Evolutionary conservation across 1,284 basidiomycete genomes (phyloP), one percentile per base, ranked within the genome.

Genomic region (Meira nashicola): DNA sequence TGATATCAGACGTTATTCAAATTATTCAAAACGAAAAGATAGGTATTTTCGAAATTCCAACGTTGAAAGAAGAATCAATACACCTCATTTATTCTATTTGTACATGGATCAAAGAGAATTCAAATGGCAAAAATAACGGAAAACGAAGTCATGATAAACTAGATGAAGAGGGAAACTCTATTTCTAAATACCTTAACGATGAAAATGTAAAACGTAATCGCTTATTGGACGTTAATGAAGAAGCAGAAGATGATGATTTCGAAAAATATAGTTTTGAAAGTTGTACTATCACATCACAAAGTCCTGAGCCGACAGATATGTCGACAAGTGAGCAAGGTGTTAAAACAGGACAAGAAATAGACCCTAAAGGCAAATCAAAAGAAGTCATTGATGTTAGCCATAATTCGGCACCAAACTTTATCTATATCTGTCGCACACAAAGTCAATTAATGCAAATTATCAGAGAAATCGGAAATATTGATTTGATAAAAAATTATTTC

Each of bases 341-440:
- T 19, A 40, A 41, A 12, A 51, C 28, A 48, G 54, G 25, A 46
- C 51, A 56, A 1, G 79, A 78, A 23, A 77, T 80, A 5, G 66
- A 65, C 17, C 57, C 64, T 28, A 59, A 67, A 14, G 63, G 63
- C 14, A 60, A 66, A 39, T 53, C 70, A 82, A 83, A 67, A 41
- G 70, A 66, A 9, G 63, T 57, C n/a, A n/a, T n/a, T n/a, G n/a
- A n/a, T n/a, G n/a, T n/a, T n/a, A n/a, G n/a, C n/a, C n/a, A n/a
- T n/a, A n/a, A n/a, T n/a, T n/a, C n/a, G n/a, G n/a, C n/a, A 15
- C 77, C 74, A 23, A 67, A 77, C 28, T 87, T 98, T 58, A 93
- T 88, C 76, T 96, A 93, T 76, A 89, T 92, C 0, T 96, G 93
- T 0, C 84, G 95, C 28, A 98, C 94, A 0, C 94, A 98, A 79